A percentile compares a stretch with the other conserved stretches of the same genome.
Conservation (phyloP, 2,329 filamentous ascomycete genomes). For the Diplodia corticola region DNA sequence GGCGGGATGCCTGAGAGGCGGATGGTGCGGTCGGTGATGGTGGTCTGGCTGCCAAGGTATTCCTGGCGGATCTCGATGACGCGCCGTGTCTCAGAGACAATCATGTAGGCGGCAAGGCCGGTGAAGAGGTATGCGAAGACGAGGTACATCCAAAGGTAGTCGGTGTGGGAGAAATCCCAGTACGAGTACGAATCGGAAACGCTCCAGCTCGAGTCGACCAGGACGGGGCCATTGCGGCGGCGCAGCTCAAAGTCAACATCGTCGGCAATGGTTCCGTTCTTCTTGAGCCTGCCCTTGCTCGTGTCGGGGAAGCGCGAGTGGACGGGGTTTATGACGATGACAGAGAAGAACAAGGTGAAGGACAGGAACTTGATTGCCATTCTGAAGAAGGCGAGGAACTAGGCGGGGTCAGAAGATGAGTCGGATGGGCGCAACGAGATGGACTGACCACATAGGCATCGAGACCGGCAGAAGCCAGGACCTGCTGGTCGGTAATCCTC, state of each 20-base stretch:
- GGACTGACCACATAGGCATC: constrained; percentile 83
- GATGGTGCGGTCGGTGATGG: constrained; percentile 94
- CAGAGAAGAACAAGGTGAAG: constrained; percentile 77
- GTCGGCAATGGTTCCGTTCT: constrained; percentile 25
- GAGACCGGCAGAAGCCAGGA: constrained; percentile 84
- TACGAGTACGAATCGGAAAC: constrained; percentile 19
- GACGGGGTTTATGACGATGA: constrained; percentile 79
- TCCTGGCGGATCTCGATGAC: constrained; percentile 85
- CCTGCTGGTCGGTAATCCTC: constrained; percentile 81
- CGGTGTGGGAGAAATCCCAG: constrained; percentile 42
- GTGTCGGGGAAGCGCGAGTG: constrained; percentile 66
- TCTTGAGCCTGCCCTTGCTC: constrained; percentile 35
- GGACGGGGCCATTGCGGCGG: background rate
- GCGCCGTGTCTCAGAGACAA: constrained; percentile 78
- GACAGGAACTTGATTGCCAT: constrained; percentile 85
- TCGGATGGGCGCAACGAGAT: background rate
- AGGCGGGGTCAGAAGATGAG: constrained; percentile 8
- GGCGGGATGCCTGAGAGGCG: constrained; percentile 83
- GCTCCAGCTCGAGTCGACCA: background rate
- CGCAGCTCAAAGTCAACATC: constrained; percentile 11
- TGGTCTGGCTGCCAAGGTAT: constrained; percentile 89
- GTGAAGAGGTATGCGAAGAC: constrained; percentile 95
- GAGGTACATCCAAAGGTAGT: constrained; percentile 88
- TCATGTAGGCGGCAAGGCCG: constrained; percentile 74
- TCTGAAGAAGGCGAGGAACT: constrained; percentile 93